Evolutionary conservation across 2,329 filamentous ascomycete genomes (phyloP), one percentile per base, ranked within the genome.

Genomic region (Trichoderma sp.): DNA sequence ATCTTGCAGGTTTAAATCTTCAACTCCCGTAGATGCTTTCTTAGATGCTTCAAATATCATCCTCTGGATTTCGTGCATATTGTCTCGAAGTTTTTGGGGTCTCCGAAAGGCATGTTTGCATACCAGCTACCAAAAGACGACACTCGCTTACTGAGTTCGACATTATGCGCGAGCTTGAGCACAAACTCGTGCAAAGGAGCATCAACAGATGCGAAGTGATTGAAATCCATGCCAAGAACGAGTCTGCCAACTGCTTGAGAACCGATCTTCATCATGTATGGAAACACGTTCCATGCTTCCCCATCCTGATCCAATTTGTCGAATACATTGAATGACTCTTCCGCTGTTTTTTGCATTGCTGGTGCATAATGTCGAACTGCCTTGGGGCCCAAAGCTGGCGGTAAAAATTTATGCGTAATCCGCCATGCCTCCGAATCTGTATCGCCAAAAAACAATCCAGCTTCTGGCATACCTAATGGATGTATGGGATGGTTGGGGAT

Each of bases 301-400:
- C 82, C 85, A 0, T 84, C 80, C 53, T 85, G 80, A 76, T 90
- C 89, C 0, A 92, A 83, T 68, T 86, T 83, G 76, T 88, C 87
- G 35, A 88, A 88, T 1, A 88, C 85, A 5, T 82, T 83, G 79
- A 88, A 91, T 0, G 88, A 81, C 21, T 87, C 83, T 77, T 90
- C 86, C 2, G 89, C 85, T 0, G 87, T 88, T 64, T 84, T 80
- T 77, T 91, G 89, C 89, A 92, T 92, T 0, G 85, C 86, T 0
- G 90, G 89, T 0, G 89, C 86, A 76, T 92, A 92, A 77, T 92
- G 90, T 1, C 88, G 84, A 6, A 92, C 89, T 0, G 90, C 90
- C 79, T 90, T 91, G 41, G 90, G 90, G 0, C 87, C 87, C 11
- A 92, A 83, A 0, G 89, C 88, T 0, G 91, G 90, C 0, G 90